Base-by-base conservation (phyloP, 345 rosid species). In the Eucalyptus pumila region DNA sequence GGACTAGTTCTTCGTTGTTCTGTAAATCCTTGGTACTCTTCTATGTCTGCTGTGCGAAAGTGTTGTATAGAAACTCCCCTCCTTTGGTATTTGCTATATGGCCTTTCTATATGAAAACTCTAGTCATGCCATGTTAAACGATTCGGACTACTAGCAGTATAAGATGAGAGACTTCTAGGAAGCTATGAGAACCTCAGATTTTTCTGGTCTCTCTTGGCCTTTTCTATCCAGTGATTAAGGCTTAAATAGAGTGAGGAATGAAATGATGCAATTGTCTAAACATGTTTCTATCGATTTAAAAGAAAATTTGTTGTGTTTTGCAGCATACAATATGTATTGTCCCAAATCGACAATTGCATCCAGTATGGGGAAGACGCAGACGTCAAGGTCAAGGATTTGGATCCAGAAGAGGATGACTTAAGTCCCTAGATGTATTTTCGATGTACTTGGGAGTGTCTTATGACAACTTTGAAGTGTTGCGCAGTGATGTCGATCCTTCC, bases 281-380 rank as follows among this genome's bases (percentile, higher is more conserved):
- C 87, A 51, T n/a, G 26, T 86, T 32, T 51, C 14, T 51, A 76
- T 76, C 24, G 4, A 37, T 40, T 40, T 76, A 40, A 76, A 40
- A 42, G 62, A 80, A 56, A 83, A 21, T 48, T 50, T 86, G 76
- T 12, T 69, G 86, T 44, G 24, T 37, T 51, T 19, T 86, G 88
- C 98, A 96, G 99, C 89, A 94, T 97, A 86, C 94, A 89, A 6
- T 96, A 96, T 89, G 95, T 97, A 44, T 85, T 98, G 93, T 90
- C 94, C 32, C 98, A 97, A 89, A 98, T 98, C 37, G 99, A 97
- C 92, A 91, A 86, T 87, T 92, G 96, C 92, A 98, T 96, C 89
- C 98, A 94, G 93, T 97, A 91, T 86, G 99, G 97, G 60, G 99
- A 98, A 96, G 99, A 96, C 45, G 97, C 98, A 15, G 99, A 97